A percentile compares a stretch with the other conserved stretches of the same genome.
These are phyloP conservation scores for Linderina pennispora DNA, from an alignment of 192 early-diverging fungal genomes.

Conservation along the genomic window DNA sequence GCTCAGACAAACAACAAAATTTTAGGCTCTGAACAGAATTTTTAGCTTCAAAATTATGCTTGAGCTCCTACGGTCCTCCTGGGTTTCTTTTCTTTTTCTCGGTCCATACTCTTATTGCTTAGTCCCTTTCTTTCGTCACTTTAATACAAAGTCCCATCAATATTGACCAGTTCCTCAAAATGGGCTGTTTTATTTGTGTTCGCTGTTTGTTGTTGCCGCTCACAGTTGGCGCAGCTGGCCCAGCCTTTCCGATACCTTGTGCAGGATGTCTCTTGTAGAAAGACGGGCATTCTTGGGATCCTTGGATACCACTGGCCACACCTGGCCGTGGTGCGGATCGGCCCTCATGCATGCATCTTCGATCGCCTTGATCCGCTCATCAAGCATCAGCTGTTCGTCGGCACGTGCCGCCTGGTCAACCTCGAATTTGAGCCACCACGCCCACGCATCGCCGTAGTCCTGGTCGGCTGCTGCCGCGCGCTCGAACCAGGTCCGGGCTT, in stretches of 20 bases:
- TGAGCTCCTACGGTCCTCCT: neutral
- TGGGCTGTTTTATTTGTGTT: no score
- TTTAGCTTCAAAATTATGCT: neutral
- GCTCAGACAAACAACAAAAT: neutral
- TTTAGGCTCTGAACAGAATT: no score
- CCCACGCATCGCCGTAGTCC: constrained; percentile 90
- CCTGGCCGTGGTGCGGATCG: constrained; percentile 86
- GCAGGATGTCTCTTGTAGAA: constrained; percentile 9
- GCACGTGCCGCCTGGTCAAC: constrained; percentile 20
- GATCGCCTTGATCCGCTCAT: constrained; percentile 28
- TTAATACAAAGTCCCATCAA: no score
- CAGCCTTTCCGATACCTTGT: constrained; percentile 16
- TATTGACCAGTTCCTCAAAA: no score
- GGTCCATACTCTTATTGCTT: neutral
- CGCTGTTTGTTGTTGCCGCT: no score
- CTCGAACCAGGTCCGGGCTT: constrained; percentile 89
- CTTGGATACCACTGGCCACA: constrained; percentile 81
- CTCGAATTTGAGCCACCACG: constrained; percentile 94
- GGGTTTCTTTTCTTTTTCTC: neutral
- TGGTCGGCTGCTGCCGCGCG: constrained; percentile 76
- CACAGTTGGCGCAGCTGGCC: constrained; percentile 6
- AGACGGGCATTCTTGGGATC: constrained; percentile 39
- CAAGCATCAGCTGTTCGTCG: constrained; percentile 24
- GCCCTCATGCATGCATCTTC: constrained; percentile 64
- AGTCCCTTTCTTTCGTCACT: neutral